phyloP scores from a whole-genome alignment of 2,329 filamentous ascomycete genomes.

The Metarhizium album region DNA sequence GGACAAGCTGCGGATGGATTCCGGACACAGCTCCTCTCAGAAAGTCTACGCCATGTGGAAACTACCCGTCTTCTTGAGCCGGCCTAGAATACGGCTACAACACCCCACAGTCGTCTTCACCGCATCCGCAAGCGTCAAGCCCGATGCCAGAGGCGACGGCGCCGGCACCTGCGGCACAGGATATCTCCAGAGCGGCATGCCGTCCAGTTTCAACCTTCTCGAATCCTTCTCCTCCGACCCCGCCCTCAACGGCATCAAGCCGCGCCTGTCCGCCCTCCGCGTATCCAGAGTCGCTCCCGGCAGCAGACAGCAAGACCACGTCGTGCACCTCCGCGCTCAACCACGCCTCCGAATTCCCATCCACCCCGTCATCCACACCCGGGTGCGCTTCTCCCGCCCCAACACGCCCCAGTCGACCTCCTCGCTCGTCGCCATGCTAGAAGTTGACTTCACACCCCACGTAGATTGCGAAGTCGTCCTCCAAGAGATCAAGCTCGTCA shows the following conservation, averaged over 20 bases:
- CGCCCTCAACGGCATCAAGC: constrained; percentile 47
- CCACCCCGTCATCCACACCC: constrained; percentile 59
- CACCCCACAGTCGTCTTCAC: constrained; percentile 56
- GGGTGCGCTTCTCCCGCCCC: constrained; percentile 60
- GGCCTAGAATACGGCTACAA: constrained; percentile 55
- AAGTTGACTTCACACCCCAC: constrained; percentile 63
- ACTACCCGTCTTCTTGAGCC: constrained; percentile 42
- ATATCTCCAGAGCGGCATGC: constrained; percentile 58
- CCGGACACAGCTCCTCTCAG: constrained; percentile 16
- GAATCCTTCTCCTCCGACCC: constrained; percentile 61
- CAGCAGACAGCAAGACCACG: constrained; percentile 48
- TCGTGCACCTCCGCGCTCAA: constrained; percentile 53
- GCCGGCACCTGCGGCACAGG: constrained; percentile 33
- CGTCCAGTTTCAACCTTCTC: constrained; percentile 65
- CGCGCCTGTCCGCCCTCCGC: constrained; percentile 60
- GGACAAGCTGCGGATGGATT: constrained; percentile 25
- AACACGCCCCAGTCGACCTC: constrained; percentile 45
- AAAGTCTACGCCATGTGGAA: constrained; percentile 50
- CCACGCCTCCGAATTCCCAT: constrained; percentile 53
- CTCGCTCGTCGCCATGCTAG: constrained; percentile 58
- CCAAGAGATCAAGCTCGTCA: constrained; percentile 43
- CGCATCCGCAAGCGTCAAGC: constrained; percentile 49
- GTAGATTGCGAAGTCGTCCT: constrained; percentile 57
- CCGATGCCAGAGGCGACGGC: constrained; percentile 25
- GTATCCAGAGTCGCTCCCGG: constrained; percentile 65